Base-by-base conservation (phyloP, 306 rosid species). In the Gastrolobium villosum region DNA sequence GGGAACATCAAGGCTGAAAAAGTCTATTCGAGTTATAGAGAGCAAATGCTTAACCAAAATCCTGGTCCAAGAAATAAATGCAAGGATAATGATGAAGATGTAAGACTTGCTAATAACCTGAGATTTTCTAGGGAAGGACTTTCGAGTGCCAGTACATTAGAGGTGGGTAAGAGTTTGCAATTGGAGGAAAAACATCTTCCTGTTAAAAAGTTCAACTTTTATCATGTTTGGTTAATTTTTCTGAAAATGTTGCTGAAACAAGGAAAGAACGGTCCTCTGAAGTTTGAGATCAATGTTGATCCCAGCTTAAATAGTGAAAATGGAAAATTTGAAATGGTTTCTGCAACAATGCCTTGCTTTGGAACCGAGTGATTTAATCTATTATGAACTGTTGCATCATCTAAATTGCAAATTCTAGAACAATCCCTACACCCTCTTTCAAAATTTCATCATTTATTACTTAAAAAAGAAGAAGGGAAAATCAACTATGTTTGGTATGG, bases 241-340 rank as follows among this genome's bases (percentile, higher is more conserved):
- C 81, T 94, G 52, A 92, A 87, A 84, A 32, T 85, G 72, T 80
- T 90, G 86, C 81, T 92, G 85, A 85, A 79, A 34, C 91, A 89
- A 84, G 94, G 90, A 74, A 86, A 80, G 57, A 94, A 92, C 71
- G 72, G 88, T 37, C 91, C 96, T 67, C 73, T 89, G 74, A 88
- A 86, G 82, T 85, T 94, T 55, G 88, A 81, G 84, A 85, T 92
- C 57, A 30, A 13, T 40, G 89, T 89, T 69, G 87, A 89, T 73
- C 79, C 89, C 13, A 50, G 49, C 73, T 61, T 88, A 74, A 86
- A 89, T 30, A 66, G 48, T 7, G 91, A 89, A 72, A 89, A 85
- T 69, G 97, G 97, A 76, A 87, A 87, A 79, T 89, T 92, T 83
- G 93, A 94, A 86, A 72, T 92, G 91, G 76, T 84, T 85, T 92